Evolutionary conservation across 1,284 basidiomycete species (phyloP).

Genomic region (Ganoderma lucidum): DNA sequence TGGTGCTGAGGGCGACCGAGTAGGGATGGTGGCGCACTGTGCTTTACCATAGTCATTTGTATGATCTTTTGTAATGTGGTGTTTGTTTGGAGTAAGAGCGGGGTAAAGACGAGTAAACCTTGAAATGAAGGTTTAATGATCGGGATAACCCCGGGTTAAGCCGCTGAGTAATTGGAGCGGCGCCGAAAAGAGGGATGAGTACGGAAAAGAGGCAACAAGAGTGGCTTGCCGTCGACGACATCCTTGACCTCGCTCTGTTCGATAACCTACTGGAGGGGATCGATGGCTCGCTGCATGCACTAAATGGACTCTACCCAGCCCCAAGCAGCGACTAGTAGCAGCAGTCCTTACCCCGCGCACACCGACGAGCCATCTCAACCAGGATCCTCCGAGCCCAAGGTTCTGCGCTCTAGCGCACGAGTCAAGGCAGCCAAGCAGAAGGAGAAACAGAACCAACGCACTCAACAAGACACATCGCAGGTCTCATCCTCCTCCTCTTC

Average conservation of each 20-base stretch:
- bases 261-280: constrained; percentile 51
- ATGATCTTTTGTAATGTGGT: constrained; percentile 6
- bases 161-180: constrained; percentile 33
- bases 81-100: background rate
- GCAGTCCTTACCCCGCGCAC: constrained; percentile 51
- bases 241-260: constrained; percentile 33
- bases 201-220: constrained; percentile 30
- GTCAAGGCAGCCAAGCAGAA: constrained; percentile 80
- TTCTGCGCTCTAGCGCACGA: constrained; percentile 76
- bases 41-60: constrained; percentile 7
- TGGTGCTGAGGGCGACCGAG: constrained; percentile 69
- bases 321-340: constrained; percentile 71
- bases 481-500: constrained; percentile 47
- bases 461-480: constrained; percentile 52
- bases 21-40: constrained; percentile 17
- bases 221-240: constrained; percentile 25
- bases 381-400: constrained; percentile 49
- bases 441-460: constrained; percentile 55
- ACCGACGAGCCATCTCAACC: constrained; percentile 40
- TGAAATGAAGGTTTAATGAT: constrained; percentile 2
- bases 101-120: background rate
- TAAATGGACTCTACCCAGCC: constrained; percentile 85
- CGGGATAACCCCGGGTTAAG: constrained; percentile 11
- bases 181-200: constrained; percentile 23
- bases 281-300: constrained; percentile 84